Evolutionary conservation across 2,329 filamentous ascomycete species (phyloP).

Genomic region (Exophiala calicioides): DNA sequence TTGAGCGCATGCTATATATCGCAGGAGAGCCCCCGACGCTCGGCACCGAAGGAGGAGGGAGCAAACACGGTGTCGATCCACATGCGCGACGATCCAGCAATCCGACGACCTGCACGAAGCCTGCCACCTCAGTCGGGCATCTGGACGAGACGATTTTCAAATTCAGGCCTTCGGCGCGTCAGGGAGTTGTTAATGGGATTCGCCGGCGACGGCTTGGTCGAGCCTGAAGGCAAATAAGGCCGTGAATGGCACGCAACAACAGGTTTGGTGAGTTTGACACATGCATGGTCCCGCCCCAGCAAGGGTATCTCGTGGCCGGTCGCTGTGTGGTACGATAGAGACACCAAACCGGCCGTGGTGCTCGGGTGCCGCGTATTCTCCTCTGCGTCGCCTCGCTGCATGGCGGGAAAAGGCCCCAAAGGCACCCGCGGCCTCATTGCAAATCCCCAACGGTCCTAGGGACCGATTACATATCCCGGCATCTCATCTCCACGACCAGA

Average conservation of each 20-base stretch:
- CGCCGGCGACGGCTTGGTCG: constrained; percentile 19
- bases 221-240: constrained; percentile 29
- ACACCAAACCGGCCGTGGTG: constrained; percentile 26
- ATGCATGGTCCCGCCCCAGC: constrained; percentile 21
- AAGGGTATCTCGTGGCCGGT: constrained; percentile 27
- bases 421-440: constrained; percentile 14
- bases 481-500: constrained; percentile 12
- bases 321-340: constrained; percentile 19
- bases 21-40: constrained; percentile 9
- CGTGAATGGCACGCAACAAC: constrained; percentile 22
- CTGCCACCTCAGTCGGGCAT: constrained; percentile 23
- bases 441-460: constrained; percentile 12
- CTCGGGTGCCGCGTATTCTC: constrained; percentile 24
- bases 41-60: constrained; percentile 14
- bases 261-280: constrained; percentile 27
- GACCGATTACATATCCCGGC: constrained; percentile 17
- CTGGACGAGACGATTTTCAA: constrained; percentile 25
- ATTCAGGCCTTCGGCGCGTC: constrained; percentile 21
- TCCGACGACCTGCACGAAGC: constrained; percentile 13
- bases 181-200: constrained; percentile 18
- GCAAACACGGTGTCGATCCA: constrained; percentile 25
- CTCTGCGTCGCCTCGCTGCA: constrained; percentile 25
- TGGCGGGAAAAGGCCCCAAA: constrained; percentile 10
- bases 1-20: constrained; percentile 28
- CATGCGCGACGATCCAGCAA: constrained; percentile 13